phyloP scores from a whole-genome alignment of 2,329 filamentous ascomycete species.

The Verticillium nubilum region DNA sequence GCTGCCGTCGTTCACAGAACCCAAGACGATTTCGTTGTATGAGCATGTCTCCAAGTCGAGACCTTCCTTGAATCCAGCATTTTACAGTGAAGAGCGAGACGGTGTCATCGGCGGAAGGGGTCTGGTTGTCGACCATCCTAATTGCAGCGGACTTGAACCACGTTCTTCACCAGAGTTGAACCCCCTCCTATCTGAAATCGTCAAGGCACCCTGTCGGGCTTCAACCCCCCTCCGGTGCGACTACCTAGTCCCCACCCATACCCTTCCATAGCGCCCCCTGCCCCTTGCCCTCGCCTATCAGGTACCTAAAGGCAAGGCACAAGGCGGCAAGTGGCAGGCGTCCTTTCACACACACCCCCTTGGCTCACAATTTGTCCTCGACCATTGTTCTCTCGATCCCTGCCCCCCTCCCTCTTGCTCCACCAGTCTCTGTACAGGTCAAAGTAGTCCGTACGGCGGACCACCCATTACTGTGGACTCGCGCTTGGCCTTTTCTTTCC shows the following conservation, averaged over 20 bases:
- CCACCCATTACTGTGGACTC: neutral
- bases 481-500: slow-evolving; percentile 1
- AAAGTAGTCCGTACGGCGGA: neutral
- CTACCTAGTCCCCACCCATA: neutral
- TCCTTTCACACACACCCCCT: slow-evolving; percentile 2
- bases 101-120: too few species aligned
- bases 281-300: neutral
- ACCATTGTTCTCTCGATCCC: slow-evolving; percentile 1
- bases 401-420: neutral
- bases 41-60: too few species aligned
- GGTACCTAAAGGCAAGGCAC: neutral
- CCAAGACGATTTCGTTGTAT: too few species aligned
- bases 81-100: too few species aligned
- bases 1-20: too few species aligned
- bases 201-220: neutral
- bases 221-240: neutral
- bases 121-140: too few species aligned
- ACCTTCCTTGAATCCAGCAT: too few species aligned
- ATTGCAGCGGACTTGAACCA: too few species aligned
- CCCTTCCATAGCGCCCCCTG: neutral
- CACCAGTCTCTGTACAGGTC: neutral
- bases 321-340: neutral
- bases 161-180: too few species aligned
- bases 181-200: too few species aligned
- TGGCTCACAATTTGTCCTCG: slow-evolving; percentile 6